Percentiles rank a stretch among this genome's conserved stretches.
Conservation (phyloP, 495 filamentous ascomycete species). For the Neurospora africana region DNA sequence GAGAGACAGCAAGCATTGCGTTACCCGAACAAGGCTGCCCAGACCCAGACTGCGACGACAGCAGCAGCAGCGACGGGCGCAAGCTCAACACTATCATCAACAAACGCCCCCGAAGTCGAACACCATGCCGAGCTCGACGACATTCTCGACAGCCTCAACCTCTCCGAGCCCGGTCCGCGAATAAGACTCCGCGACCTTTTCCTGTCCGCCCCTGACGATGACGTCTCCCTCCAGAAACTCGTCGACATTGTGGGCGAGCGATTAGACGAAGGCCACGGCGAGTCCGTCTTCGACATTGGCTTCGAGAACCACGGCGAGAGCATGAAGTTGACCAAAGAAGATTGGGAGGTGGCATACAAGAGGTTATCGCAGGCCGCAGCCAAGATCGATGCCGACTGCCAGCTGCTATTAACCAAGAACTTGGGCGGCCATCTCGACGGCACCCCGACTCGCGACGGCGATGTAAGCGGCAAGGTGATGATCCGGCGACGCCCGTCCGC, state of each 20-base stretch:
- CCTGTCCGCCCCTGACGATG: constrained; percentile 49
- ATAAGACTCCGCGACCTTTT: constrained; percentile 68
- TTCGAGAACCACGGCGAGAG: constrained; percentile 85
- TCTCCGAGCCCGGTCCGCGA: constrained; percentile 62
- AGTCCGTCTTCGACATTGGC: constrained; percentile 85
- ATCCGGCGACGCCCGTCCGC: constrained; percentile 63
- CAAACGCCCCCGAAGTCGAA: constrained; percentile 31
- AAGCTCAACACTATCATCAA: constrained; percentile 41
- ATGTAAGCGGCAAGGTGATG: constrained; percentile 70
- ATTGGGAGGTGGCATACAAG: constrained; percentile 69
- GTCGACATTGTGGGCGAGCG: constrained; percentile 54
- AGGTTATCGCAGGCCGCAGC: constrained; percentile 56
- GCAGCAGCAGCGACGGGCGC: constrained; percentile 23
- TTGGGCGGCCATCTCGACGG: constrained; percentile 62
- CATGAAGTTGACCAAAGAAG: constrained; percentile 69
- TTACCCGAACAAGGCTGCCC: constrained; percentile 32
- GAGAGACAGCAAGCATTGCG: constrained; percentile 77
- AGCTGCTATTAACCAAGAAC: constrained; percentile 77
- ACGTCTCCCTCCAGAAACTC: constrained; percentile 44
- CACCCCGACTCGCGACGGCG: constrained; percentile 54
- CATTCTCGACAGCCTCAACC: constrained; percentile 76
- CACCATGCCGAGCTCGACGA: constrained; percentile 85
- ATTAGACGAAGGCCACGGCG: constrained; percentile 78
- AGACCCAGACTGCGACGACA: constrained; percentile 22
- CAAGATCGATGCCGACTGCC: constrained; percentile 59